Base-by-base conservation (phyloP, 148 eudicot genomes). In the Vaccinium corymbosum region DNA sequence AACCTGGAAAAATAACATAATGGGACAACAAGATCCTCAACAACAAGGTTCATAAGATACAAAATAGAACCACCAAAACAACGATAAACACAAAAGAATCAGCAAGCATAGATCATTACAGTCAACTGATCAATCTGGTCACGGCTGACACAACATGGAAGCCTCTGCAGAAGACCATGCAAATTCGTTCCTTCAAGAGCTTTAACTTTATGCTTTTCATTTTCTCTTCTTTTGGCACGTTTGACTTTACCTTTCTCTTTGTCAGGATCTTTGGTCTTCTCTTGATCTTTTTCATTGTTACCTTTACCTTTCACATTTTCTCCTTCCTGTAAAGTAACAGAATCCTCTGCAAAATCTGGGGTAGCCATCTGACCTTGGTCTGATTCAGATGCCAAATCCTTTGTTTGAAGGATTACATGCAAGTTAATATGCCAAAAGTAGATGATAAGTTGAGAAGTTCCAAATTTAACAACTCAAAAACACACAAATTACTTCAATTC, bases 61-160 rank as follows among this genome's bases (percentile, higher is more conserved):
- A 53, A 35, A 32, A 42, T 9, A 68, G 46, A 50, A 71, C 10
- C 62, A 57, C 62, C 62, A 57, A 20, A 19, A 57, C n/a, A 57
- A 57, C 22, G 9, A 80, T 4, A 8, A 15, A 29, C 16, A 55
- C n/a, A 0, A 80, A 79, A 77, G 12, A 48, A 76, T 81, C 55
- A 81, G 51, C 53, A 76, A 83, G 86, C 22, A 81, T 49, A 42
- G 38, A 78, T 61, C 10, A 83, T 87, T 91, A 96, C 98, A 85
- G 95, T 90, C 80, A 96, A 88, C 87, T 96, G 98, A 86, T 96
- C 98, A 80, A 96, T 96, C 75, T 94, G 94, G 87, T 96, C 98
- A 80, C 98, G 98, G 88, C 98, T 94, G 86, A 96, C 98, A 83
- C 94, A 96, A 80, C 93, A 92, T 16, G 98, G 98, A 87, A 96